Conservation (phyloP, 2,329 filamentous ascomycete genomes). For the Fusarium buxicola region DNA sequence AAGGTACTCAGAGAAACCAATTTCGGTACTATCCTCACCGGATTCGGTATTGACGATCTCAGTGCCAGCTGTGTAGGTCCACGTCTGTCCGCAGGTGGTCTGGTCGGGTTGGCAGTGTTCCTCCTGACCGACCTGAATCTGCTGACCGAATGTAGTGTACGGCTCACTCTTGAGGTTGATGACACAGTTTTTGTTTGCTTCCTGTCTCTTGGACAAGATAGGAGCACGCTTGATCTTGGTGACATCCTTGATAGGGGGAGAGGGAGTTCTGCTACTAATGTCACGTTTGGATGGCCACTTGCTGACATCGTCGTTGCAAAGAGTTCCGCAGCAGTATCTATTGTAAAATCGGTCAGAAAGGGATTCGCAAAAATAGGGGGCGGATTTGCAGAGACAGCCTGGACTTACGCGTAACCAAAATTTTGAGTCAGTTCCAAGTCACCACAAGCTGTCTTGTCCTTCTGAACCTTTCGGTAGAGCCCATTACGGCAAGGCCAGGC, state of each 20-base stretch:
- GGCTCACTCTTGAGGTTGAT: slow-evolving; percentile 15
- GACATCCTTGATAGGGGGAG: background rate
- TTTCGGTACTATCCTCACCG: slow-evolving; percentile 4
- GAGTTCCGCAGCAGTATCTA: background rate
- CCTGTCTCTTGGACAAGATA: slow-evolving; percentile 7
- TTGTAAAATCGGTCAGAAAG: background rate
- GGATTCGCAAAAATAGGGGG: background rate
- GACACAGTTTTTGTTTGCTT: slow-evolving; percentile 18
- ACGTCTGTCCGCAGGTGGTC: slow-evolving; percentile 14
- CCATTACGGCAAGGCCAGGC: slow-evolving; percentile 3
- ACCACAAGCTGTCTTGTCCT: slow-evolving; percentile 1
- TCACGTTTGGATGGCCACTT: background rate
- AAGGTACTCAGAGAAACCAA: slow-evolving; percentile 12
- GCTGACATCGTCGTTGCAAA: slow-evolving; percentile 5
- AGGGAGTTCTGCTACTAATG: background rate
- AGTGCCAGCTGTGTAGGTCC: slow-evolving; percentile 9
- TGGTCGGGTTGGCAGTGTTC: background rate
- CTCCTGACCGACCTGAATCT: background rate
- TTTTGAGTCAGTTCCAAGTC: background rate
- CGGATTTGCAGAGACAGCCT: no score
- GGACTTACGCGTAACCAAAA: slow-evolving; percentile 3
- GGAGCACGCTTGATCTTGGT: slow-evolving; percentile 7
- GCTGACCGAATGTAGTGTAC: slow-evolving; percentile 15
- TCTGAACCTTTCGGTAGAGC: slow-evolving; percentile 4
- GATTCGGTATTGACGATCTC: slow-evolving; percentile 1